These are phyloP conservation scores for Phytophthora syringae DNA, from an alignment of 352 stramenopile species.

Conservation along the genomic window DNA sequence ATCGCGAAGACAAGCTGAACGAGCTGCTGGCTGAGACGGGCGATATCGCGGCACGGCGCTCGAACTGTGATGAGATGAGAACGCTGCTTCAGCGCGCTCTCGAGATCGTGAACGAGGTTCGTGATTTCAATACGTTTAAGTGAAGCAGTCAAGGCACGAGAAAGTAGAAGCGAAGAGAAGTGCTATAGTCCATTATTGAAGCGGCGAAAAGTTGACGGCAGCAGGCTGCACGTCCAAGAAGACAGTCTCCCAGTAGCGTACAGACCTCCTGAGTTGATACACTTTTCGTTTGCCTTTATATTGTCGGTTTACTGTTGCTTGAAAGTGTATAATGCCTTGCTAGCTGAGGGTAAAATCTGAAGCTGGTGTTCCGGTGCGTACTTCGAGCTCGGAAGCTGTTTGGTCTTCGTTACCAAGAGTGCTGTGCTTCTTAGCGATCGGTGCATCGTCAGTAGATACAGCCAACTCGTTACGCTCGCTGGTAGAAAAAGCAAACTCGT, in stretches of 20 bases:
- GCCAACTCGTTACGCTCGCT: background rate
- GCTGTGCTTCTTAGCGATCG: slow-evolving; percentile 7
- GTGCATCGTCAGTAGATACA: background rate
- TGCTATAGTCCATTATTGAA: slow-evolving; percentile 20
- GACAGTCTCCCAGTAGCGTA: no score
- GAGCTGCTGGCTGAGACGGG: slow-evolving; percentile 96
- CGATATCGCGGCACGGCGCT: slow-evolving; percentile 94
- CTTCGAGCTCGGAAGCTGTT: slow-evolving; percentile 5
- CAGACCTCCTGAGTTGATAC: slow-evolving; percentile 2
- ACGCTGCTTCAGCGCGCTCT: slow-evolving; percentile 95
- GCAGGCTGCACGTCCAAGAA: slow-evolving; percentile 8
- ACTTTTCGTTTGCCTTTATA: slow-evolving; percentile 31
- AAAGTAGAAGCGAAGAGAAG: slow-evolving; percentile 21
- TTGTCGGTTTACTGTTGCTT: background rate
- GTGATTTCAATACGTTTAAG: slow-evolving; percentile 98
- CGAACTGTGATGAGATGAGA: slow-evolving; percentile 97
- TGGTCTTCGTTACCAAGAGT: background rate
- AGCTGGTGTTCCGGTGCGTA: slow-evolving; percentile 23
- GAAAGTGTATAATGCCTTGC: background rate
- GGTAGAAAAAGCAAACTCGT: background rate
- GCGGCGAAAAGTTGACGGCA: background rate
- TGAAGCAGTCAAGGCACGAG: slow-evolving; percentile 46
- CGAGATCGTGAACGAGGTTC: slow-evolving; percentile 98
- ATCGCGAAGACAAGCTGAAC: slow-evolving; percentile 96
- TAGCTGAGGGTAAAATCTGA: slow-evolving; percentile 20